Conservation (phyloP, 73 alveolate genomes). For the Paramecium bursaria region DNA sequence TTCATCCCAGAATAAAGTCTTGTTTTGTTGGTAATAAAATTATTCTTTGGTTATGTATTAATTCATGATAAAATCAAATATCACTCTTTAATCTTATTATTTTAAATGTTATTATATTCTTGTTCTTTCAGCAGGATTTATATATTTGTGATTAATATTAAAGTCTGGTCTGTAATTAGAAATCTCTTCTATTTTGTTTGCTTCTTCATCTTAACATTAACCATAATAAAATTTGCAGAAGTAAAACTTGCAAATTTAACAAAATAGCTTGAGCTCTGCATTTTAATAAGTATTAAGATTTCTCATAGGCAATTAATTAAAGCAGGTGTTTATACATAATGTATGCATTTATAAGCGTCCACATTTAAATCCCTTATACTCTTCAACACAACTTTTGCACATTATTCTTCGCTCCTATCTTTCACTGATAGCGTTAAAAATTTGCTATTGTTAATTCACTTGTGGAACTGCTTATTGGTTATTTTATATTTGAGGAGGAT, state of each 20-base stretch:
- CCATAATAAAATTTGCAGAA: constrained; percentile 39
- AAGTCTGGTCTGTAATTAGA: too few species aligned
- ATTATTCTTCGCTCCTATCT: background rate
- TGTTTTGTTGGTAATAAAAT: constrained; percentile 27
- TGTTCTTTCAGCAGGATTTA: background rate
- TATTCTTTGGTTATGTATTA: background rate
- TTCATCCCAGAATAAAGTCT: background rate
- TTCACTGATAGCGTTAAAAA: too few species aligned
- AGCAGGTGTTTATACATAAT: constrained; percentile 14
- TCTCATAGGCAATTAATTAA: constrained; percentile 6
- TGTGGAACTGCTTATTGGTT: too few species aligned
- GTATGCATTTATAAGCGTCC: background rate
- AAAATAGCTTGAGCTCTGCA: constrained; percentile 14
- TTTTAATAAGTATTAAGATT: background rate
- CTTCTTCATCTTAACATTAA: background rate
- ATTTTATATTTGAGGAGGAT: too few species aligned
- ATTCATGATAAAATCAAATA: constrained; percentile 22
- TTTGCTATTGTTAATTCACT: too few species aligned
- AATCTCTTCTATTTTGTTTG: background rate
- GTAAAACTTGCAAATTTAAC: constrained; percentile 30
- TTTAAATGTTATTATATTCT: background rate
- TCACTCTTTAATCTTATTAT: background rate
- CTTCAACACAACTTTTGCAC: constrained; percentile 47
- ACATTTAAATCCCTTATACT: constrained; percentile 7
- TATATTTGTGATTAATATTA: too few species aligned